Base-by-base conservation (phyloP, 1,139 yeast genomes). In the Tardiomyces depauwii region DNA sequence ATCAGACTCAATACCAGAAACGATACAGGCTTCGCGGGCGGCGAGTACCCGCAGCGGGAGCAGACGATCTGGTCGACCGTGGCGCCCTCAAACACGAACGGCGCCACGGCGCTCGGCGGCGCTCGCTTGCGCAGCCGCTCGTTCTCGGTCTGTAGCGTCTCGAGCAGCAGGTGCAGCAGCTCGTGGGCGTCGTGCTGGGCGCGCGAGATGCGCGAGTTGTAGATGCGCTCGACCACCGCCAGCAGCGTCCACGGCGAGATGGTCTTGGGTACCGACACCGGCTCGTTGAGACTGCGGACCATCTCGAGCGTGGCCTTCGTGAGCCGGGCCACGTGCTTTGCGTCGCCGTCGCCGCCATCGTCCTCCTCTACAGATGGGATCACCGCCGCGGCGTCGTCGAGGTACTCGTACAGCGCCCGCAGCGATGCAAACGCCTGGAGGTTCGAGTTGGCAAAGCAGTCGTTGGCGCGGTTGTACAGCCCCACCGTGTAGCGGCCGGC, bases 141-240 rank as follows among this genome's bases (percentile, higher is more conserved):
- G 54, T 77, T 73, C 59, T 89, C 96, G 49, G 72, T 75, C 47
- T 83, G 82, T 47, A 89, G 68, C 0, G 93, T 82, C 57, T 89
- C 95, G 42, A 88, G 68, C 36, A 89, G 72, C 47, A 86, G 64
- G 58, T 86, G 95, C 30, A 91, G 75, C 51, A 91, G 71, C 58
- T 91, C 98, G 55, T 91, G 97, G 0, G 97, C 96, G 66, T 89
- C 97, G 56, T 89, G 95, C 64, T 91, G 98, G 41, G 78, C 77
- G 32, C 88, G 68, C 1, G 95, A 81, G 30, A 91, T 81, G 54
- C 77, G 78, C 6, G 89, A 81, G 49, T 79, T 75, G 65, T 82
- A 84, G n/a, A 84, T 80, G n/a, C 64, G 64, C 59, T 89, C 97
- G 47, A 89, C 65, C 12, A 78, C 79, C 47, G 76, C 81, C 21